These are phyloP conservation scores for Suillus brevipes DNA, from an alignment of 768 basidiomycete species.

Conservation along the genomic window DNA sequence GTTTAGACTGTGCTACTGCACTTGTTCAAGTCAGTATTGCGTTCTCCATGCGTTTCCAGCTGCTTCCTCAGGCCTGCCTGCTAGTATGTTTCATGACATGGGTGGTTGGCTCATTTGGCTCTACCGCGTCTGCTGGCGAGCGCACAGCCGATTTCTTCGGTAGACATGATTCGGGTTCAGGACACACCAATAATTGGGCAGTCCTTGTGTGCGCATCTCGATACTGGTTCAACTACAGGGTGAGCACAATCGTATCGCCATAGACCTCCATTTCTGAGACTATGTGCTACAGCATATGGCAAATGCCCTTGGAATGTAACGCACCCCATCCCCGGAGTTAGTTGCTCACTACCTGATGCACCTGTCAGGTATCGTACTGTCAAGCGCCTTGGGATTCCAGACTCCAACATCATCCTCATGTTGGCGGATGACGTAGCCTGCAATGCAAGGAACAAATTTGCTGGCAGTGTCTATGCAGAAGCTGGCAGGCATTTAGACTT, in stretches of 20 bases:
- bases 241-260: conserved; percentile 41
- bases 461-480: conserved; percentile 92
- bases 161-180: conserved; percentile 35
- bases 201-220: conserved; percentile 92
- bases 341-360: conserved; percentile 9
- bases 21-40: not conserved
- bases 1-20: conserved; percentile 10
- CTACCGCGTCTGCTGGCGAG: conserved; percentile 26
- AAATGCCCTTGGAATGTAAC: conserved; percentile 92
- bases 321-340: not conserved
- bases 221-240: conserved; percentile 99
- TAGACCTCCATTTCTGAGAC: conserved; percentile 1
- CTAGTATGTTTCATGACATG: conserved; percentile 38
- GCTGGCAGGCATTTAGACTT: conserved; percentile 79
- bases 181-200: conserved; percentile 98
- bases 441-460: conserved; percentile 87
- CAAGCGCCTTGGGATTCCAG: conserved; percentile 95
- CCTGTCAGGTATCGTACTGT: conserved; percentile 89
- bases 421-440: conserved; percentile 96
- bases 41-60: conserved; percentile 24
- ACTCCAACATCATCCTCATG: conserved; percentile 99
- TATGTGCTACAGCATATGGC: conserved; percentile 83
- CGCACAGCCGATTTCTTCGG: conserved; percentile 48
- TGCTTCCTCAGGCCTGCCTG: conserved; percentile 21
- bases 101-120: conserved; percentile 31